These are phyloP conservation scores for Umbellularia californica DNA, from an alignment of 164 flowering plant species.

Conservation along the genomic window DNA sequence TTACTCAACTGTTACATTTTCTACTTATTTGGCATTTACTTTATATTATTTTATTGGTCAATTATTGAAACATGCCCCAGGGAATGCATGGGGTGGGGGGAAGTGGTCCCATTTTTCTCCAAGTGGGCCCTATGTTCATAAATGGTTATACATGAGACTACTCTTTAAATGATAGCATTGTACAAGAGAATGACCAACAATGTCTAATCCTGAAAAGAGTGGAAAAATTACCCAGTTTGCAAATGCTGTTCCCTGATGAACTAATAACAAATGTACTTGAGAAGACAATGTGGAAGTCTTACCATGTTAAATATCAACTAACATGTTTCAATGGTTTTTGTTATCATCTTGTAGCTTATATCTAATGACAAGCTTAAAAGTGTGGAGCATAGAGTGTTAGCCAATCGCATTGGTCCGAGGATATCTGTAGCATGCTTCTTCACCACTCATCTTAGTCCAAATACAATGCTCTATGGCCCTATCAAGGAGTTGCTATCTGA, in stretches of 20 bases:
- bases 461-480: slow-evolving; percentile 24
- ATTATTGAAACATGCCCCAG: no score
- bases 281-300: background rate
- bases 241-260: background rate
- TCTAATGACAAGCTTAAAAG: slow-evolving; percentile 39
- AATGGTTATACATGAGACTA: no score
- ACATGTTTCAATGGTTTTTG: background rate
- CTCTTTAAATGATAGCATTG: no score
- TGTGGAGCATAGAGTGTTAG: slow-evolving; percentile 30
- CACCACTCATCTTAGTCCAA: background rate
- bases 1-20: no score
- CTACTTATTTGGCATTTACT: no score
- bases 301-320: background rate
- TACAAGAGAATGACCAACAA: no score
- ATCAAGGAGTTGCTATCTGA: slow-evolving; percentile 37
- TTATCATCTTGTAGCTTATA: slow-evolving; percentile 26
- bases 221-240: no score
- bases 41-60: no score
- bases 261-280: background rate
- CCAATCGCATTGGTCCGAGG: slow-evolving; percentile 30
- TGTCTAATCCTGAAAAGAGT: no score
- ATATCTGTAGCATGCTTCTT: slow-evolving; percentile 32
- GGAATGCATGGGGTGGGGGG: no score
- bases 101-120: no score
- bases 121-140: no score